Percentiles rank a stretch among this genome's conserved stretches.
phyloP scores from a whole-genome alignment of 2,329 filamentous ascomycete species.

The Stachybotrys echinatus region DNA sequence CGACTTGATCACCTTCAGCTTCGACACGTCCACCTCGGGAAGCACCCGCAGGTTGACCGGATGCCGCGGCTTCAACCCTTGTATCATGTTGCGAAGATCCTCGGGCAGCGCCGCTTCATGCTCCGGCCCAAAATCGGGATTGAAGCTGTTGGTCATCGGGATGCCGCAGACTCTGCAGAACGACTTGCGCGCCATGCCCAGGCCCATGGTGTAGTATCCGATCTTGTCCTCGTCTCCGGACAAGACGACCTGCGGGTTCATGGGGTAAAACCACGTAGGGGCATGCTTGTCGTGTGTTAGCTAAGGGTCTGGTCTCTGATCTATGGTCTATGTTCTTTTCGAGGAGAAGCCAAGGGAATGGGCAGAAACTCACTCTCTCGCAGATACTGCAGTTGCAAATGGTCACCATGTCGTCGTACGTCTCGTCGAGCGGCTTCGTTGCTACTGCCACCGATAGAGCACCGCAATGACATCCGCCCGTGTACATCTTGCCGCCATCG shows the following conservation, averaged over 20 bases:
- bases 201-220: conserved; percentile 29
- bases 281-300: conserved; percentile 26
- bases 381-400: conserved; percentile 51
- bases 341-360: not conserved
- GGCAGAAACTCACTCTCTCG: conserved; percentile 24
- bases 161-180: conserved; percentile 47
- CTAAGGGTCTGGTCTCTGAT: not conserved
- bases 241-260: conserved; percentile 31
- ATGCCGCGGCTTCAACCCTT: conserved; percentile 5
- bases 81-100: conserved; percentile 11
- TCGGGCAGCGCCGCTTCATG: conserved; percentile 26
- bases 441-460: conserved; percentile 37
- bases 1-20: conserved; percentile 15
- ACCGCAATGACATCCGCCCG: conserved; percentile 50
- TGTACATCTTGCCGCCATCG: conserved; percentile 34
- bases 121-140: conserved; percentile 24
- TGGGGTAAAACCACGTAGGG: conserved; percentile 39
- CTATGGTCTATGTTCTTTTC: not conserved
- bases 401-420: conserved; percentile 18
- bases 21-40: conserved; percentile 2
- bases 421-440: conserved; percentile 35
- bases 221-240: conserved; percentile 33
- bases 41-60: conserved; percentile 33
- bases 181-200: conserved; percentile 26
- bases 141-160: conserved; percentile 26